Base-by-base conservation (phyloP, 495 filamentous ascomycete genomes). In the Talaromyces trachyspermus region DNA sequence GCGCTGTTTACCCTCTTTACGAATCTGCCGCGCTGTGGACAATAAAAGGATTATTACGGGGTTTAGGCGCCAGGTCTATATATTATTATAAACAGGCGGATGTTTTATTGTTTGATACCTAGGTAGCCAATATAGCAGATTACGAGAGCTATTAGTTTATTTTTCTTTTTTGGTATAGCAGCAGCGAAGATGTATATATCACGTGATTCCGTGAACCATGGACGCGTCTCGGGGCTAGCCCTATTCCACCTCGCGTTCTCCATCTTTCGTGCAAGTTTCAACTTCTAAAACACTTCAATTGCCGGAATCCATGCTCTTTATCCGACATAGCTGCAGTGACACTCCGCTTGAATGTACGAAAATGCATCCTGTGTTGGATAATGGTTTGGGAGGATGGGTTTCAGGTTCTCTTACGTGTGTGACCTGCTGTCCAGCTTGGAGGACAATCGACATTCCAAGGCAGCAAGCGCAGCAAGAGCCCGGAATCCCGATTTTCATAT, bases 321-420 rank as follows among this genome's bases (percentile, higher is more conserved):
- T n/a, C n/a, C n/a, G n/a, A n/a, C n/a, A n/a, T n/a, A n/a, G n/a
- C n/a, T n/a, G n/a, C n/a, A n/a, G n/a, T n/a, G n/a, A n/a, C n/a
- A n/a, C n/a, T n/a, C n/a, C n/a, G n/a, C n/a, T n/a, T n/a, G n/a
- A n/a, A n/a, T n/a, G n/a, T 42, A 7, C 12, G 43, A 49, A 43
- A 15, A 49, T 49, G 38, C 38, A n/a, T n/a, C n/a, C n/a, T n/a
- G n/a, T n/a, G n/a, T 37, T 19, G 19, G 27, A 24, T 32, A 12
- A 33, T 17, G 10, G 26, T 30, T 17, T 25, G 23, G 26, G 32
- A 37, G 24, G 19, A 85, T 86, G 82, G 73, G 76, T 10, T 77
- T 86, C 64, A 75, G 69, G 4, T 86, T 85, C 58, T 54, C 66
- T 6, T 63, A 68, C 38, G 56, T 85, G 11, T 84, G 81, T 63